Conservation (phyloP, 306 rosid genomes). For the Comarum palustre region DNA sequence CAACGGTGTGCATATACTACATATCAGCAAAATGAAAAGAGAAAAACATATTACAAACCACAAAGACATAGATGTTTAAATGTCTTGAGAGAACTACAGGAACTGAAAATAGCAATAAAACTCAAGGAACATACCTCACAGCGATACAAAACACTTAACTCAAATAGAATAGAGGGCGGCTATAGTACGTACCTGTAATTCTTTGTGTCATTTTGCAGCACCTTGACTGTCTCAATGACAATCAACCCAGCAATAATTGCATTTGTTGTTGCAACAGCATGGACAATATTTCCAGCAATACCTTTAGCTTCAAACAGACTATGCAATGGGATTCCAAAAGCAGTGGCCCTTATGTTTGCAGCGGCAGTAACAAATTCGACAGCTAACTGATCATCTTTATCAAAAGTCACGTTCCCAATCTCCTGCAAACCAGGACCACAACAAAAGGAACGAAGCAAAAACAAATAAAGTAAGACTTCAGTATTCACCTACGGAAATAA, state of each 20-base stretch:
- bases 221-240: slow-evolving; percentile 95
- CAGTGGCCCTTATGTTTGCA: slow-evolving; percentile 88
- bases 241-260: slow-evolving; percentile 96
- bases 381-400: slow-evolving; percentile 97
- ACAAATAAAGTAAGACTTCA: background rate
- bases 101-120: background rate
- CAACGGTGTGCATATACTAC: background rate
- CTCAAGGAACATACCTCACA: slow-evolving; percentile 2
- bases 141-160: background rate
- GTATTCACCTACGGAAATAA: slow-evolving; percentile 10
- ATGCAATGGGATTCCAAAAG: slow-evolving; percentile 89
- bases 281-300: slow-evolving; percentile 97
- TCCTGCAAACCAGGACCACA: slow-evolving; percentile 50
- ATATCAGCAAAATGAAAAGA: background rate
- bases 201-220: slow-evolving; percentile 65
- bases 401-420: slow-evolving; percentile 83
- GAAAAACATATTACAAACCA: background rate
- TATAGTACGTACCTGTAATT: slow-evolving; percentile 62
- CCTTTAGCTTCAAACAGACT: slow-evolving; percentile 99
- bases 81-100: background rate
- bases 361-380: slow-evolving; percentile 97
- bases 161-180: background rate
- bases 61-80: background rate
- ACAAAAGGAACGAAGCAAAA: background rate
- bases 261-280: slow-evolving; percentile 98